Evolutionary conservation across 2,329 filamentous ascomycete species (phyloP), one percentile per base, ranked within the genome.

Genomic region (Aspergillus arachidicola): DNA sequence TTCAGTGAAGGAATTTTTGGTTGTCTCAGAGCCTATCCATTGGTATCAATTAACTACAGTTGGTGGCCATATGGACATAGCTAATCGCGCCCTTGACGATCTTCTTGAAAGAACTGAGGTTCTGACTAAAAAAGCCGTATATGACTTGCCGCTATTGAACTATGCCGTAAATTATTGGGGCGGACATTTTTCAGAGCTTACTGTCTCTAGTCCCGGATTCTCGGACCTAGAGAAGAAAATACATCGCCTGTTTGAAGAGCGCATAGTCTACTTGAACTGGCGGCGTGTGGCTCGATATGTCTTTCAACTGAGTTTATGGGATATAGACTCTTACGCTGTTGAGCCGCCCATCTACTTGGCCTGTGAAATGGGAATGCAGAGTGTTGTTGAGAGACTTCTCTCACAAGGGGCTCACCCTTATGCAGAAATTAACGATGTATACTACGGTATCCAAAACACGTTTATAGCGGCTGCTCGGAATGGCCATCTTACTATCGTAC

Each of bases 301-400:
- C 14, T 38, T 38, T 38, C 1, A 0, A 2, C 0, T 19, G 36
- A 38, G 36, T 19, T 38, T 1, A 2, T 38, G 36, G 36, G 0
- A 41, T 41, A 41, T 4, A 41, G 1, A 0, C 1, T 0, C 0
- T 19, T 0, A 19, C 6, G 36, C 0, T 3, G 1, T 41, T 41
- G 36, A 41, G 16, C 36, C 16, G 16, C 36, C 36, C 36, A 41
- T 41, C 16, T 41, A 7, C 14, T 41, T 41, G 36, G 36, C 36
- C 16, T 41, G 36, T 41, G 0, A 19, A 6, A 19, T 41, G 36
- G 36, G 36, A 9, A 19, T 41, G 6, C 36, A 41, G 16, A 9
- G 2, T 9, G 36, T 41, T 41, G 36, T 41, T 19, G 36, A 19
- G 5, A 19, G 36, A 19, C 16, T 41, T 2, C 16, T 41, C 16